Evolutionary conservation across 2,329 filamentous ascomycete species (phyloP), one percentile per base, ranked within the genome.

Genomic region (Pestalotiopsis sp.): DNA sequence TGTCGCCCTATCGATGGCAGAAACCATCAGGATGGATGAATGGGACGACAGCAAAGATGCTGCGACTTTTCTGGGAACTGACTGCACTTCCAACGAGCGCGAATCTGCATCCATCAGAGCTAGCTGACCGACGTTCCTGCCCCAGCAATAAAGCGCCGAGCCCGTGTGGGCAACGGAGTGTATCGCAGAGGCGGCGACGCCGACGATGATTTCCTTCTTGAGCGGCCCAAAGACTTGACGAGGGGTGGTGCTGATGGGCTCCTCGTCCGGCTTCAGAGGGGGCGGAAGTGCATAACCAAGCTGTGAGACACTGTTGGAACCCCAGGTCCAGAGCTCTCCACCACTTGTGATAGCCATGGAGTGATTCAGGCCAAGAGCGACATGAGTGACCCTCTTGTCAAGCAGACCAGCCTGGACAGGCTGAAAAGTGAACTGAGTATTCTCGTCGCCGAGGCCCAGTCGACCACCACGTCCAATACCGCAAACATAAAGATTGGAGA

Each of bases 321-420:
- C 96, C 96, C 96, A 99, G 1, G 94, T 96, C 84, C 93, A 97
- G 5, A 97, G 88, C 73, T 97, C 93, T n/a, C 96, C 95, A 66
- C 91, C 87, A n/a, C 90, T 90, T 3, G 93, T 92, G 5, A 98
- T 84, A 1, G 94, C 95, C 78, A 99, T 85, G 3, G 92, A 93
- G 78, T 99, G 96, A 73, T 97, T 96, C 77, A 97, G 93, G 0
- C 96, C 96, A 3, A 99, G 85, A 1, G 94, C 94, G 61, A 97
- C 87, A n/a, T 90, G 88, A 2, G 87, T 83, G 4, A 98, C 86
- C 73, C 90, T 93, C 77, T 91, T 95, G 65, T 93, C 92, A 1
- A 87, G 84, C 3, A 98, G 82, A 1, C 92, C 92, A 1, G 90
- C 90, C 76, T 95, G 91, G 2, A 99, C 91, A 67, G 94, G 93